phyloP scores from a whole-genome alignment of 495 filamentous ascomycete species.

The Podospora australis region DNA sequence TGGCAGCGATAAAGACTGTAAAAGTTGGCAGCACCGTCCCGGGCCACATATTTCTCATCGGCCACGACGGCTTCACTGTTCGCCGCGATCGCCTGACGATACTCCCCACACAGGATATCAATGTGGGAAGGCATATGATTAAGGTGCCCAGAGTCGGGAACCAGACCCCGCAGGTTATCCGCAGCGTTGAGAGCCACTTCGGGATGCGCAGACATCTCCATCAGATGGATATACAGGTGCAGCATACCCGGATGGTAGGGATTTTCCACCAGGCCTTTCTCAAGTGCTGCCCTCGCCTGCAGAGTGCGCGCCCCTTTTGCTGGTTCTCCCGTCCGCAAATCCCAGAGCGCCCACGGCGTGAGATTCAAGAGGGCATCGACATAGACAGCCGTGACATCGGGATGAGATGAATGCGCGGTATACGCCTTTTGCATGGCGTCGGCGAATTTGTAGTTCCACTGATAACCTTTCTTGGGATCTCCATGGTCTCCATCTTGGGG shows the following conservation, averaged over 20 bases:
- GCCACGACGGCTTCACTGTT: conserved; percentile 58
- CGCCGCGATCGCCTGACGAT: conserved; percentile 51
- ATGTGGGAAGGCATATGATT: conserved; percentile 68
- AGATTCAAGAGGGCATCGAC: conserved; percentile 65
- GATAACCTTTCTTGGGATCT: conserved; percentile 35
- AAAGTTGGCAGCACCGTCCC: conserved; percentile 50
- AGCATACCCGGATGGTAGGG: conserved; percentile 57
- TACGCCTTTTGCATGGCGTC: conserved; percentile 56
- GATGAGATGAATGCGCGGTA: conserved; percentile 44
- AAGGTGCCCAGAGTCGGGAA: conserved; percentile 64
- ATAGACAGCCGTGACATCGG: conserved; percentile 56
- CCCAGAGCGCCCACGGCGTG: conserved; percentile 63
- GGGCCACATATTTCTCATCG: conserved; percentile 52
- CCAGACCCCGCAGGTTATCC: conserved; percentile 53
- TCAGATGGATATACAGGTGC: conserved; percentile 66
- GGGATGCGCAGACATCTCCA: conserved; percentile 64
- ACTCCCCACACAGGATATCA: conserved; percentile 62
- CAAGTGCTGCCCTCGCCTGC: conserved; percentile 50
- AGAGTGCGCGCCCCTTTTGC: conserved; percentile 47
- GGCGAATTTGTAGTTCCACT: conserved; percentile 54
- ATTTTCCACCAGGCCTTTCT: conserved; percentile 40
- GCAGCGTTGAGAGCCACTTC: conserved; percentile 51
- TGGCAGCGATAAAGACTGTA: conserved; percentile 64
- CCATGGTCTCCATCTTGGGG: conserved; percentile 37
- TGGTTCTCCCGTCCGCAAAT: conserved; percentile 52